Percentiles rank a stretch among this genome's conserved stretches.
Conservation (phyloP, 345 rosid genomes). For the Trapa incisa region DNA sequence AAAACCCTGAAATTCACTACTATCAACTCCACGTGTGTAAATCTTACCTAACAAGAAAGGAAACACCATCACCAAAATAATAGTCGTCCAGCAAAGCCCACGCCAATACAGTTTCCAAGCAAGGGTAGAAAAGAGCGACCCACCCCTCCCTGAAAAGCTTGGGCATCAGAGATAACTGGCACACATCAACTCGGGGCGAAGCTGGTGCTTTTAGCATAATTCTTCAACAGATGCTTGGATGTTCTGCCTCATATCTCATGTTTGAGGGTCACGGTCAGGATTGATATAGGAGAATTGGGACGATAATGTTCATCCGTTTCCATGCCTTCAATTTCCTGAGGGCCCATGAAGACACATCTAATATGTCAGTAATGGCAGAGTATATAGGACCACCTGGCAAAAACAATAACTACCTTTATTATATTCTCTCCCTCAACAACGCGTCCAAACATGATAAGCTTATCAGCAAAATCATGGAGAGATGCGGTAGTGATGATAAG, state of each 20-base stretch:
- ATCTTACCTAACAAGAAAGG: neutral
- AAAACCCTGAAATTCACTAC: neutral
- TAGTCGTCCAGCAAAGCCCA: neutral
- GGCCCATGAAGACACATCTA: slow-evolving; percentile 3
- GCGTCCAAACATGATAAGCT: slow-evolving; percentile 59
- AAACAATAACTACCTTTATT: slow-evolving; percentile 41
- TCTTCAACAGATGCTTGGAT: neutral
- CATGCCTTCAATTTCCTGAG: slow-evolving; percentile 82
- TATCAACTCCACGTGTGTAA: neutral
- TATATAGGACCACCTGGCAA: neutral
- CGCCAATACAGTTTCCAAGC: neutral
- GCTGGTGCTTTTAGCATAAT: neutral
- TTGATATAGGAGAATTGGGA: slow-evolving; percentile 53
- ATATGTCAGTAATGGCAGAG: neutral
- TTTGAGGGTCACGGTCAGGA: slow-evolving; percentile 37
- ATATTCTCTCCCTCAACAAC: slow-evolving; percentile 61
- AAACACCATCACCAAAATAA: neutral
- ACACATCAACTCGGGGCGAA: neutral
- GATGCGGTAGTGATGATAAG: slow-evolving; percentile 65
- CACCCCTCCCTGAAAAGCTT: neutral
- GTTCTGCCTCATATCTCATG: slow-evolving; percentile 26
- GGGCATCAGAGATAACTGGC: neutral
- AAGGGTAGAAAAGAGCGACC: neutral
- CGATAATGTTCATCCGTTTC: slow-evolving; percentile 74
- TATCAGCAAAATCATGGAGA: slow-evolving; percentile 55